Percentiles rank a stretch among this genome's conserved stretches.
Conservation (phyloP, 2,329 filamentous ascomycete genomes). For the Paraconiothyrium brasiliense region DNA sequence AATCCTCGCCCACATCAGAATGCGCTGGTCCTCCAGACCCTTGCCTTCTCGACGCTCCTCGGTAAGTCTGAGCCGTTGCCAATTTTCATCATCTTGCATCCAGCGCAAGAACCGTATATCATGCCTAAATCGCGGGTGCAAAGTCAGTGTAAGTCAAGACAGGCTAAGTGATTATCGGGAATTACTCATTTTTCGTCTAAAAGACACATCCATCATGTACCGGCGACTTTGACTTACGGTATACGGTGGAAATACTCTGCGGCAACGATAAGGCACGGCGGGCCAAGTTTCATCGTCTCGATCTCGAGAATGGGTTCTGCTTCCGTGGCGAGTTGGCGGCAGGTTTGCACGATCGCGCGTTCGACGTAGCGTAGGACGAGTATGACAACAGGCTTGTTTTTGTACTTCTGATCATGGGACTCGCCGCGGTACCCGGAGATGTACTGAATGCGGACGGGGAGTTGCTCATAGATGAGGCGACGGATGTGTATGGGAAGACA, state of each 20-base stretch:
- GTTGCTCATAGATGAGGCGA: slow-evolving; percentile 5
- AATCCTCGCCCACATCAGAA: slow-evolving; percentile 1
- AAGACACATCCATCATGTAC: background rate
- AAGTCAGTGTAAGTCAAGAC: background rate
- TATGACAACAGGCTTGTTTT: slow-evolving; percentile 7
- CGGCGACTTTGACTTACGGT: background rate
- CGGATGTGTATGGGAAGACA: background rate
- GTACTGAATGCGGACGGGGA: slow-evolving; percentile 2
- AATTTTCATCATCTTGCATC: background rate
- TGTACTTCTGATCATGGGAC: background rate
- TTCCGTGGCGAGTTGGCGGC: slow-evolving; percentile 6
- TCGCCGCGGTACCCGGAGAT: background rate
- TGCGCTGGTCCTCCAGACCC: background rate
- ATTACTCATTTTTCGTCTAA: no score
- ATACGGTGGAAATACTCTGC: slow-evolving; percentile 1
- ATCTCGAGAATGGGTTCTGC: slow-evolving; percentile 13
- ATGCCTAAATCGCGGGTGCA: background rate
- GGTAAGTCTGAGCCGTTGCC: background rate
- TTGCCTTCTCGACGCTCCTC: background rate
- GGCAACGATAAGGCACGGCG: slow-evolving; percentile 5
- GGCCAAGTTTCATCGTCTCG: slow-evolving; percentile 14
- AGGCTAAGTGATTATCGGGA: background rate
- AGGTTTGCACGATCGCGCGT: slow-evolving; percentile 9
- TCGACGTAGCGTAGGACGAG: slow-evolving; percentile 11
- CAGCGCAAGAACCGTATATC: background rate